A percentile compares a stretch with the other conserved stretches of the same genome.
phyloP scores from a whole-genome alignment of 768 basidiomycete genomes.

The Mycena sanguinolenta region DNA sequence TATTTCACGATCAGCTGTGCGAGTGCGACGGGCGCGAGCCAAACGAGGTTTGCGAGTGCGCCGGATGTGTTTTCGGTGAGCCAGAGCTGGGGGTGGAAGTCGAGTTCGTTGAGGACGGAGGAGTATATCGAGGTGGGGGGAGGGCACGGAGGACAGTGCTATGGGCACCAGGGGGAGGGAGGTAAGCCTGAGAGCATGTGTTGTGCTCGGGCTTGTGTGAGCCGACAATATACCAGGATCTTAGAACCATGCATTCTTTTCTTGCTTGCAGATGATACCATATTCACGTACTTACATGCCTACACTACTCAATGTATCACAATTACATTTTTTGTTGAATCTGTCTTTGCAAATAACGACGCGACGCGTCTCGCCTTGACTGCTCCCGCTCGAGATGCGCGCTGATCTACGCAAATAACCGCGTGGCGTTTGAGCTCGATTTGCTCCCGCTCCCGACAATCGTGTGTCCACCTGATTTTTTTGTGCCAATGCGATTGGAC shows the following conservation, averaged over 20 bases:
- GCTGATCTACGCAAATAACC: too few relatives aligned
- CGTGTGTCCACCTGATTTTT: too few relatives aligned
- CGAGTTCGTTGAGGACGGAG: slow-evolving; percentile 62
- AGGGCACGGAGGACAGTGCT: slow-evolving; percentile 46
- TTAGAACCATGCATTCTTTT: slow-evolving; percentile 4
- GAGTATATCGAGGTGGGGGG: slow-evolving; percentile 61
- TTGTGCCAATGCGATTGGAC: not conserved
- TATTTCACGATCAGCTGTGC: slow-evolving; percentile 90
- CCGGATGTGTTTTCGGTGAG: slow-evolving; percentile 88
- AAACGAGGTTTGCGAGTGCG: slow-evolving; percentile 87
- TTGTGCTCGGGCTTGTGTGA: slow-evolving; percentile 82
- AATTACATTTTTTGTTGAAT: too few relatives aligned
- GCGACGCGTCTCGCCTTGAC: too few relatives aligned
- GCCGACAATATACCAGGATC: slow-evolving; percentile 2
- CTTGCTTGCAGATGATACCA: not conserved
- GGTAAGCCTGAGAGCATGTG: slow-evolving; percentile 82
- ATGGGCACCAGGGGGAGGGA: slow-evolving; percentile 53
- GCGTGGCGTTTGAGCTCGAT: too few relatives aligned
- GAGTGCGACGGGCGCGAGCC: slow-evolving; percentile 82
- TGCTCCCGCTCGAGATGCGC: too few relatives aligned
- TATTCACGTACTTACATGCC: not conserved
- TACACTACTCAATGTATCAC: not conserved
- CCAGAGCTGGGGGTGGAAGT: slow-evolving; percentile 97
- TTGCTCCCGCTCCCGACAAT: too few relatives aligned
- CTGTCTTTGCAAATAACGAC: too few relatives aligned